phyloP scores from a whole-genome alignment of 2,329 filamentous ascomycete species.

The Immersiporthe knoxdaviesiana region DNA sequence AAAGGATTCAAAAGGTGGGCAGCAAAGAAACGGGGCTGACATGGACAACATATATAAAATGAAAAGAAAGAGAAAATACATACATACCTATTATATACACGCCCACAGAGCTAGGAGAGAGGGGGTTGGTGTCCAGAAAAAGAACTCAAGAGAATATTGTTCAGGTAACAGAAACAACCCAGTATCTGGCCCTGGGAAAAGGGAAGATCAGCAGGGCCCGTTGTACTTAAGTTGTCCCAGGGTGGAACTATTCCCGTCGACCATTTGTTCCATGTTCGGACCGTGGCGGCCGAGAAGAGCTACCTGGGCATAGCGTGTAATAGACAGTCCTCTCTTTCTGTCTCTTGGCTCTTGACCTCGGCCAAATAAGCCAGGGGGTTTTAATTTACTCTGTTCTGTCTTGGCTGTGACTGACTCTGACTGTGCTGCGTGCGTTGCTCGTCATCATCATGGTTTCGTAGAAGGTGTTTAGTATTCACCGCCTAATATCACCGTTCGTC shows the following conservation, averaged over 20 bases:
- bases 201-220: slow-evolving; percentile 17
- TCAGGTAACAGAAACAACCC: too few relatives aligned
- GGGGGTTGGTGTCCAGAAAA: too few relatives aligned
- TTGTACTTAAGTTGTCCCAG: slow-evolving; percentile 31
- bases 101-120: background rate
- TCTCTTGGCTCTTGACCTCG: background rate
- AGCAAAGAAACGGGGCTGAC: background rate
- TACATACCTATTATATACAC: too few relatives aligned
- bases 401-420: too few relatives aligned
- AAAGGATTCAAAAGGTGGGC: background rate
- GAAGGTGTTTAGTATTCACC: too few relatives aligned
- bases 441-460: too few relatives aligned
- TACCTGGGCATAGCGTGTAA: slow-evolving; percentile 35
- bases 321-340: background rate
- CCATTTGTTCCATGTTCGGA: slow-evolving; percentile 43
- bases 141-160: too few relatives aligned
- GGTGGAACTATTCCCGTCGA: slow-evolving; percentile 12
- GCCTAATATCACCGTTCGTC: too few relatives aligned
- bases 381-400: too few relatives aligned
- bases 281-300: slow-evolving; percentile 55
- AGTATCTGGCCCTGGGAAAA: background rate
- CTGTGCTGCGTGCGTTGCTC: too few relatives aligned
- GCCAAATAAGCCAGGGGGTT: too few relatives aligned
- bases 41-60: background rate
- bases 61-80: too few relatives aligned